Percentiles rank a stretch among this genome's conserved stretches.
Conservation (phyloP, 2,329 filamentous ascomycete species). For the Venturia nashicola region DNA sequence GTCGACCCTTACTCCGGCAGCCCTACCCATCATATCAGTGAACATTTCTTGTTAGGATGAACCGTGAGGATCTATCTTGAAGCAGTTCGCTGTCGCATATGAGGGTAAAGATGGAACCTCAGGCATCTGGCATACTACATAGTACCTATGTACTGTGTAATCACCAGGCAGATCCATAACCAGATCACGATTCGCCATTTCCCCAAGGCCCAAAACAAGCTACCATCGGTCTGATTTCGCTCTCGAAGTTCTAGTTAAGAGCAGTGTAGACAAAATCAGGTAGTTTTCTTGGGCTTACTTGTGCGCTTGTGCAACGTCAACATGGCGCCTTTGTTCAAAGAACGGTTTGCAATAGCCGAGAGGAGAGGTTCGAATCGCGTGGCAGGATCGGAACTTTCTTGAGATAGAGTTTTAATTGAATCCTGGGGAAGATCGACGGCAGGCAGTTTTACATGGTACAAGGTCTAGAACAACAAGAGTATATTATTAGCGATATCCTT, state of each 20-base stretch:
- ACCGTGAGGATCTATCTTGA: too few species aligned
- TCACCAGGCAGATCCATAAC: too few species aligned
- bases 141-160: too few species aligned
- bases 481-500: background rate
- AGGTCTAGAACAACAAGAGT: background rate
- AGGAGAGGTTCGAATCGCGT: background rate
- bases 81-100: too few species aligned
- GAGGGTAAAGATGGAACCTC: too few species aligned
- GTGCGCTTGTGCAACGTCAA: background rate
- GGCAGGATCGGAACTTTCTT: background rate
- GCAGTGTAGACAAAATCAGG: background rate
- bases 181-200: background rate
- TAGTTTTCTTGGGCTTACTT: background rate
- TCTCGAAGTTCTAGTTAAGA: background rate
- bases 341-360: background rate
- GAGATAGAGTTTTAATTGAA: background rate
- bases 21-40: background rate
- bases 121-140: too few species aligned
- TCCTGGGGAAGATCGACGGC: background rate
- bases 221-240: background rate
- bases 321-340: background rate
- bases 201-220: background rate
- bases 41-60: background rate
- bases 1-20: background rate
- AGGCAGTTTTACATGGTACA: background rate